Base-by-base conservation (phyloP, 1,139 yeast genomes). In the Candida labiduridarum region DNA sequence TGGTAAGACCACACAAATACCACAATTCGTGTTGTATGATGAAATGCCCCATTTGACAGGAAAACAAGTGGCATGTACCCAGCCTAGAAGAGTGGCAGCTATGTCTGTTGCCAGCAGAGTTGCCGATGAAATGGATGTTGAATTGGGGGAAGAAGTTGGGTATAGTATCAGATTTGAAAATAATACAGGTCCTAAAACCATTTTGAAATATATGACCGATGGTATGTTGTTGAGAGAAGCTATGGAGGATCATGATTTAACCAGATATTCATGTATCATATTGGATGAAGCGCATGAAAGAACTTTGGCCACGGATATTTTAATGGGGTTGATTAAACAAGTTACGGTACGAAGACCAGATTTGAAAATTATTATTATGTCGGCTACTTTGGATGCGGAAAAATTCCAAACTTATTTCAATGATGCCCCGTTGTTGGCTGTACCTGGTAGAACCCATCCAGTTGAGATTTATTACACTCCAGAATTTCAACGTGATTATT, bases 221-320 rank as follows among this genome's bases (percentile, higher is more conserved):
- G 99, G 99, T 84, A 92, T 94, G 97, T 79, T 94, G 51, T 76
- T 94, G 59, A 82, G 98, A 64, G 99, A 94, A 71, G 98, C 98
- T 34, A 92, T 94, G 98, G 95, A 88, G 56, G 99, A 94, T 67
- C 97, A 91, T 59, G 81, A 85, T 54, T 77, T 94, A 64, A 73
- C 75, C 7, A 78, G 87, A 55, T 94, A 94, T 69, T 87, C 96
- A 19, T 92, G 97, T 64, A 88, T 94, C 54, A 91, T 94, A 59
- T 76, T 94, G 55, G 99, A 94, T 79, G 99, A 94, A 75, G 99
- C 99, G 49, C 99, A 94, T 76, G 99, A 94, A 72, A 85, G 99
- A 67, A 94, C 99, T 0, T 77, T 94, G 61, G 92, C 98, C 27
- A 94, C 99, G 0, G 99, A 94, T 81, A 94, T 94, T 52, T 76